These are phyloP conservation scores for Cytospora leucostoma DNA, from an alignment of 2,329 filamentous ascomycete species.

Conservation along the genomic window DNA sequence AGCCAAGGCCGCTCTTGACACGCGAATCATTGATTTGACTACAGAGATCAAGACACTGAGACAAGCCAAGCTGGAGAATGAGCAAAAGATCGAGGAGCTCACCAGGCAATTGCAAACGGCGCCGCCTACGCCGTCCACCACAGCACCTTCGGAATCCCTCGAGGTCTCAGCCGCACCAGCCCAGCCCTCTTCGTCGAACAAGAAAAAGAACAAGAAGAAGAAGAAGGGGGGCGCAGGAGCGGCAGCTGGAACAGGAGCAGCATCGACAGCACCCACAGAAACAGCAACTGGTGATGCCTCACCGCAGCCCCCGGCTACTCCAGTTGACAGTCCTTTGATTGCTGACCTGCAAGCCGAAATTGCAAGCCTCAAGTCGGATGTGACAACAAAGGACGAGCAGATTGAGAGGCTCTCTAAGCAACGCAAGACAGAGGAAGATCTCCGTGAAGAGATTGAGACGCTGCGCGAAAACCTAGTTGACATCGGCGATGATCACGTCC, in stretches of 20 bases:
- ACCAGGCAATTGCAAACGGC: slow-evolving; percentile 39
- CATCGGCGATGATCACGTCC: slow-evolving; percentile 81
- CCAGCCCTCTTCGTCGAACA: slow-evolving; percentile 38
- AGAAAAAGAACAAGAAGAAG: slow-evolving; percentile 81
- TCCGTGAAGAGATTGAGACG: slow-evolving; percentile 83
- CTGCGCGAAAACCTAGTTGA: slow-evolving; percentile 77
- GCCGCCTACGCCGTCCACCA: slow-evolving; percentile 32
- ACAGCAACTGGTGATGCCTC: slow-evolving; percentile 43
- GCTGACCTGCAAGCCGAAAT: slow-evolving; percentile 52
- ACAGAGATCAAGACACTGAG: slow-evolving; percentile 46
- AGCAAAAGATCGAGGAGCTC: slow-evolving; percentile 46
- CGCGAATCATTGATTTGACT: slow-evolving; percentile 47
- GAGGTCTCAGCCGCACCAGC: slow-evolving; percentile 26
- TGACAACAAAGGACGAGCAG: slow-evolving; percentile 67
- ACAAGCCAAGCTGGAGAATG: slow-evolving; percentile 42
- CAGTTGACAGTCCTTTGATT: slow-evolving; percentile 35
- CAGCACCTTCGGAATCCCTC: slow-evolving; percentile 15
- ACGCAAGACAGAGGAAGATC: slow-evolving; percentile 73
- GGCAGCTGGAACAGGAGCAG: slow-evolving; percentile 36
- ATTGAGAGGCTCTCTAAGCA: slow-evolving; percentile 72
- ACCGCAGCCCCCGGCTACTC: slow-evolving; percentile 39
- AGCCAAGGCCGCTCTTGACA: slow-evolving; percentile 45
- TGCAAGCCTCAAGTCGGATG: slow-evolving; percentile 51
- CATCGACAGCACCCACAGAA: slow-evolving; percentile 43
- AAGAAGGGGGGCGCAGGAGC: slow-evolving; percentile 69